Evolutionary conservation across 192 early-diverging fungal genomes (phyloP), one percentile per base, ranked within the genome.

Genomic region (Backusella sp.): DNA sequence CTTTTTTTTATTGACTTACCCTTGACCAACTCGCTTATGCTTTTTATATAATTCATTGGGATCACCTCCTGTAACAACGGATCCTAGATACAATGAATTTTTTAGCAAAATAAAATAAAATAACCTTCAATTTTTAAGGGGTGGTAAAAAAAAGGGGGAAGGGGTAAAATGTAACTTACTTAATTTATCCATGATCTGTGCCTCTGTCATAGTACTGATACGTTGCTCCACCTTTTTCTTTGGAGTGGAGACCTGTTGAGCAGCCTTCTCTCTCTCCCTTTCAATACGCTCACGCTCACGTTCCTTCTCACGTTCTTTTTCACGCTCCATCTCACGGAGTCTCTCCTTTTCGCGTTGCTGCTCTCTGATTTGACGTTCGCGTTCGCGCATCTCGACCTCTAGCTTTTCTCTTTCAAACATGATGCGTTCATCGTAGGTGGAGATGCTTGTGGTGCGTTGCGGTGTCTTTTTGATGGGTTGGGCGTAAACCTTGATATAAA

Each of bases 11-110:
- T 34, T 0, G 12, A 56, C 82, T 75, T 87, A 92, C 91, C 97
- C 96, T 89, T 98, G 97, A 6, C 98, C 98, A 73, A 99, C 92
- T 84, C 97, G 96, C 85, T 96, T 96, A 75, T 97, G 85, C 80
- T 98, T 98, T 76, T 92, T 92, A 86, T 98, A 99, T 65, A 97
- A 79, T 9, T 86, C 79, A 73, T 92, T 95, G 36, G 98, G 98
- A 82, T 99, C 97, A 46, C 94, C 94, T 44, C 89, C 86, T 56
- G 96, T 93, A 32, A 98, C 97, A n/a, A 98, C 94, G 19, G 89
- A 87, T 79, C 94, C 87, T 79, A 94, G n/a, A 53, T 17, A n/a
- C 19, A 49, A 49, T 49, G 26, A 15, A 19, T 15, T 44, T 44
- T 44, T 41, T 9, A 9, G 37, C 9, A 39, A n/a, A 70, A 30